Percentiles rank a stretch among this genome's conserved stretches.
phyloP scores from a whole-genome alignment of 805 yeast species.

The Saccharomycopsis javanensis region DNA sequence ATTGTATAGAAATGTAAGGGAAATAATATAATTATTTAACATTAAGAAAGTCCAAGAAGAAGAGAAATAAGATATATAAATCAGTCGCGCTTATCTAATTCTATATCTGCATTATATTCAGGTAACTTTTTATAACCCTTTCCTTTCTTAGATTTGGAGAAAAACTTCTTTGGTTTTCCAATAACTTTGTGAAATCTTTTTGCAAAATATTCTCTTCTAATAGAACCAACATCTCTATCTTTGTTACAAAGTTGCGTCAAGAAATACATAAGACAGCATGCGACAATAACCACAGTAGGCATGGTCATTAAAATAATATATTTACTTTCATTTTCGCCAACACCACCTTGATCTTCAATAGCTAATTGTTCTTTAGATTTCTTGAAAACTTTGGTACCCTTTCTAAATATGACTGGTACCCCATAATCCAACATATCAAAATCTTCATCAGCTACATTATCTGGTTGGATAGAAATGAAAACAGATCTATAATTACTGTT shows the following conservation, averaged over 20 bases:
- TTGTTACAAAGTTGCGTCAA: conserved; percentile 48
- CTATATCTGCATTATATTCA: conserved; percentile 22
- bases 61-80: not conserved
- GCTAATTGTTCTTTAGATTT: conserved; percentile 35
- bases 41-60: not conserved
- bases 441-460: conserved; percentile 52
- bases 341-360: conserved; percentile 37
- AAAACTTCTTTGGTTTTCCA: conserved; percentile 30
- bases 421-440: conserved; percentile 46
- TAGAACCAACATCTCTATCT: conserved; percentile 42
- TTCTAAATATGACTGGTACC: conserved; percentile 36
- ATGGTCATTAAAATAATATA: conserved; percentile 51
- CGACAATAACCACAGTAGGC: conserved; percentile 55
- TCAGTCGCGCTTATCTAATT: not conserved
- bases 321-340: conserved; percentile 40
- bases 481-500: conserved; percentile 45
- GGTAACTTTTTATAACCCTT: conserved; percentile 34
- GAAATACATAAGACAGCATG: conserved; percentile 53
- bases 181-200: conserved; percentile 30
- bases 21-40: not conserved
- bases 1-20: not conserved
- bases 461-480: conserved; percentile 67
- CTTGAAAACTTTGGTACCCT: conserved; percentile 34
- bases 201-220: conserved; percentile 30
- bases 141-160: conserved; percentile 28